Conservation (phyloP, 805 yeast species). For the Starmera amethionina region DNA sequence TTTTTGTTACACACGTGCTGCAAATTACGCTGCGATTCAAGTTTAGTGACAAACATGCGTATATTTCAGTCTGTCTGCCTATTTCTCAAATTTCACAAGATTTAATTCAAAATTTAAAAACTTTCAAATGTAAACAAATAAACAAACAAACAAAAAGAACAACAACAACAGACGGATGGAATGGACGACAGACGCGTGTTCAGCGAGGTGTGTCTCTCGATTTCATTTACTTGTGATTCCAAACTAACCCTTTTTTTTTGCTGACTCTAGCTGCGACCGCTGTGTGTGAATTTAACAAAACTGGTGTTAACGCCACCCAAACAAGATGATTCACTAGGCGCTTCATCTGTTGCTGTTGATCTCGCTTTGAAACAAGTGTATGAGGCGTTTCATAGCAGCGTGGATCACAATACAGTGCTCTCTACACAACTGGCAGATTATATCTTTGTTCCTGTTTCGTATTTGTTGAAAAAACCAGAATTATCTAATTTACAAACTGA, state of each 20-base stretch:
- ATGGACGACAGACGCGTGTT: slow-evolving; percentile 2
- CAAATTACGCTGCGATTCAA: no score
- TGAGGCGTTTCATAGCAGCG: slow-evolving; percentile 8
- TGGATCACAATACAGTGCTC: slow-evolving; percentile 8
- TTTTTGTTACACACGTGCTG: no score
- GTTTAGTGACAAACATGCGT: no score
- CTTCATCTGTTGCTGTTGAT: slow-evolving; percentile 10
- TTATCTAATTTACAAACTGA: slow-evolving; percentile 38
- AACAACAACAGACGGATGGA: neutral
- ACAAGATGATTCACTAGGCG: slow-evolving; percentile 20
- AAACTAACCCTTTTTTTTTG: neutral
- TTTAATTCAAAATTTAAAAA: neutral
- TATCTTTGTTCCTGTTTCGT: slow-evolving; percentile 50
- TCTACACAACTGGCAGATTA: slow-evolving; percentile 45
- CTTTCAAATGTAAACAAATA: neutral
- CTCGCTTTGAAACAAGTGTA: slow-evolving; percentile 26
- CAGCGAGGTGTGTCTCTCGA: slow-evolving; percentile 2
- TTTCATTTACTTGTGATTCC: neutral
- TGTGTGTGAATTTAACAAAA: slow-evolving; percentile 35
- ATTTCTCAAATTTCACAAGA: no score
- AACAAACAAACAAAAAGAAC: neutral
- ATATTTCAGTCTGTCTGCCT: no score
- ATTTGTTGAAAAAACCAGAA: slow-evolving; percentile 37
- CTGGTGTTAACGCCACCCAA: slow-evolving; percentile 31
- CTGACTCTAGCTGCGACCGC: slow-evolving; percentile 22